Base-by-base conservation (phyloP, 805 yeast genomes). In the Diddensiella caesifluorescens region DNA sequence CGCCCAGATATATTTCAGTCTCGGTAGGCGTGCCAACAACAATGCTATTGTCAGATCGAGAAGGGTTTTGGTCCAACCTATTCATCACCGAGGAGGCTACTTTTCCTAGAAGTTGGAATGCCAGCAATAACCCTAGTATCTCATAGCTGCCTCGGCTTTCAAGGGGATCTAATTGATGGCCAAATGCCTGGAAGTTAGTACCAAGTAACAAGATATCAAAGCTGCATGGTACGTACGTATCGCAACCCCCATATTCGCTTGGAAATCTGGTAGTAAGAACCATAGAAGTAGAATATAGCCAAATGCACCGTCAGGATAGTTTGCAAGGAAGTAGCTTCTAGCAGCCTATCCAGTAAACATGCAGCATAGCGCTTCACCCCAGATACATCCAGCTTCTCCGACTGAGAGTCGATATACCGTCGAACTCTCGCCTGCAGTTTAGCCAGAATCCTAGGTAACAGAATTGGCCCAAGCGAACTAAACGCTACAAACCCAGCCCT, bases 271-370 rank as follows among this genome's bases (percentile, higher is more conserved):
- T 89, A 89, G 60, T 82, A 92, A 22, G 79, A 73, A 2, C 97
- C 97, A 33, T 70, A 71, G 55, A 89, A 76, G 61, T 90, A 90
- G 59, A 90, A 90, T 0, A 84, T 27, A 0, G 95, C 90, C 39
- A 88, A 62, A 59, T 90, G 95, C 12, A 84, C 44, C 52, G 83
- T 83, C 57, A 78, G 63, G 4, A 83, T 42, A 1, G 74, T 64
- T 20, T 59, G 53, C 10, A 58, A 52, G 10, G 42, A 27, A n/a
- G n/a, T 25, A 7, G 16, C n/a, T 22, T 34, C 38, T n/a, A 34
- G 27, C 6, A 15, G 5, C 6, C 5, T 34, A 6, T 22, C n/a
- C 6, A 34, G n/a, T 6, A 34, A 6, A 15, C 32, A 28, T n/a
- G n/a, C n/a, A n/a, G n/a, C n/a, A n/a, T n/a, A n/a, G n/a, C n/a